Evolutionary conservation across 2,329 filamentous ascomycete genomes (phyloP), one percentile per base, ranked within the genome.

Genomic region (Stromatinia cepivora): DNA sequence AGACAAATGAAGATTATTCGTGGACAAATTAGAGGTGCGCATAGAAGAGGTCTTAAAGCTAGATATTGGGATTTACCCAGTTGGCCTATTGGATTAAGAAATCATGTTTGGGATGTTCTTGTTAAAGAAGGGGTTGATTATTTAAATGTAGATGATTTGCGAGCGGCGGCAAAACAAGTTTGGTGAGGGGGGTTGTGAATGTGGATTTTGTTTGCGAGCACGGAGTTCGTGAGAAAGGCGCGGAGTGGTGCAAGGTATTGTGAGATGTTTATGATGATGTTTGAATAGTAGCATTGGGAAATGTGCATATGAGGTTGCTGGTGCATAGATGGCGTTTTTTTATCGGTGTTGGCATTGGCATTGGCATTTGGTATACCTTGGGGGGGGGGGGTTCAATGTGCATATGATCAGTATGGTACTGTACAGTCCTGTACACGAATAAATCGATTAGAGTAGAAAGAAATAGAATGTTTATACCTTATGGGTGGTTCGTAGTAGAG

Each of bases 131-230:
- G 86, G 0, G 84, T 87, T 5, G 87, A 88, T 75, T 78, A 89
- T 57, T 74, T 90, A 65, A 90, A 88, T 76, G 85, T 86, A 7
- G 88, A 90, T 77, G 85, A 90, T 75, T 76, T 90, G 68, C 79
- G 80, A 69, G 84, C 79, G 11, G 76, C 71, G 5, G 71, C 71
- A n/a, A 74, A 66, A 59, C 53, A 72, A 45, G 67, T 67, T n/a
- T 77, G 75, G 75, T 76, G 9, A 71, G 8, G 25, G 1, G 20
- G 5, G 34, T 42, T 42, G 39, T 15, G 39, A 8, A 42, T 34
- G 17, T 20, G n/a, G 28, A 11, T 39, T 66, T 56, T 46, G 1
- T 13, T 66, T 22, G 11, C 31, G 13, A 13, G 15, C 3, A 17
- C 8, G 22, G 13, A 48, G 22, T 52, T 52, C 13, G 42, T 57